Base-by-base conservation (phyloP, 768 basidiomycete species). In the Antrodiella citrinella region DNA sequence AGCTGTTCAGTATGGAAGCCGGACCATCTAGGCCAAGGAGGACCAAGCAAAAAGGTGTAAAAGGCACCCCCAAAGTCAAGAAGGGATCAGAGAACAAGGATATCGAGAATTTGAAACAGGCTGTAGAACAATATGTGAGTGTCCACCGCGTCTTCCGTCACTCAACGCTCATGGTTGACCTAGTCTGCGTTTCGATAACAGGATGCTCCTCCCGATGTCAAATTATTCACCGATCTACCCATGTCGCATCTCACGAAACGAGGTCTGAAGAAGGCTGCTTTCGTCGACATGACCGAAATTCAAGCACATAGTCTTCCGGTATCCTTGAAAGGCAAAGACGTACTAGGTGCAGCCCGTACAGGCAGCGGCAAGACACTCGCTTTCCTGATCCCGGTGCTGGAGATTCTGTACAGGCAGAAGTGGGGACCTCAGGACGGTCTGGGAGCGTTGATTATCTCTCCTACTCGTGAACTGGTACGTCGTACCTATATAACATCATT, bases 371-470 rank as follows among this genome's bases (percentile, higher is more conserved):
- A 86, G 66, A 86, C 84, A 0, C 72, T 86, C 23, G 84, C 84
- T 1, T 86, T 86, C 64, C 68, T 86, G 23, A 70, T 86, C 22
- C 85, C 85, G 0, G 65, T 80, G 4, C 71, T 86, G 43, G 84
- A 86, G 65, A 68, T 76, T 21, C 69, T 86, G 20, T 78, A 82
- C 56, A 71, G 82, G 40, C 70, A 71, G 52, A 82, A 77, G 60
- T 86, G 84, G 84, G 83, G 84, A 0, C 81, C 80, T 4, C 75
- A 78, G 54, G 84, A 86, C 57, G 84, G 85, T 2, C 68, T 86
- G 13, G 94, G 95, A 4, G 95, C 93, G 1, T 66, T 99, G 44
- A 82, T 98, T 54, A 89, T 99, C 48, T 92, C 90, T 1, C 95
- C 95, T 3, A 97, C 95, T 2, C 76, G 94, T 42, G 95, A 98